phyloP scores from a whole-genome alignment of 1,284 basidiomycete species.

The Irpex sp. region DNA sequence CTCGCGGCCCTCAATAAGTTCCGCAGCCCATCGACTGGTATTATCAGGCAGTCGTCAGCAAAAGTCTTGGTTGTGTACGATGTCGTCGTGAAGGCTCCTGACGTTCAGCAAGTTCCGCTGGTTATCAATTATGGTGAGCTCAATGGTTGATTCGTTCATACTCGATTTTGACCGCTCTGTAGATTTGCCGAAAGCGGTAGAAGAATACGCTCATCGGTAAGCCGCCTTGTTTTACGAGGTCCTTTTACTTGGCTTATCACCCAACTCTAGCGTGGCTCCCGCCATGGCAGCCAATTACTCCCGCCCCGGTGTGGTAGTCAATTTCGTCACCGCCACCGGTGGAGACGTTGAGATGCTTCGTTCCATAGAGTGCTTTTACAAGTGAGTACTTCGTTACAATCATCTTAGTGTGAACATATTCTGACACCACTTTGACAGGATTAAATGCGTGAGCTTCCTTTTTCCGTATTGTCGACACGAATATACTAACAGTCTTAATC shows the following conservation, averaged over 20 bases:
- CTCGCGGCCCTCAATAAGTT: constrained; percentile 79
- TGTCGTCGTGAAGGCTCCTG: constrained; percentile 82
- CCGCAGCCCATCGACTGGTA: constrained; percentile 46
- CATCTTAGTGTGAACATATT: neutral
- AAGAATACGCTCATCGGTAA: constrained; percentile 91
- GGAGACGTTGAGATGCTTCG: constrained; percentile 97
- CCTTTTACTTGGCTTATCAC: constrained; percentile 7
- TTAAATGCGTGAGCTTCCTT: constrained; percentile 74
- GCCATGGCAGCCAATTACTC: constrained; percentile 76
- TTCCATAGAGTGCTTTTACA: constrained; percentile 96
- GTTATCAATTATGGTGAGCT: constrained; percentile 84
- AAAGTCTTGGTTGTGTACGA: constrained; percentile 89
- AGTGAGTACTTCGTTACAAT: constrained; percentile 38
- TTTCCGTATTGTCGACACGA: neutral
- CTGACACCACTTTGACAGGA: constrained; percentile 40
- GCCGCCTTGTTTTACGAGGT: constrained; percentile 14
- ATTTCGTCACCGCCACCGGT: constrained; percentile 94
- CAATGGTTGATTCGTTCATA: neutral
- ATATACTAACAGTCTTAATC: constrained; percentile 15
- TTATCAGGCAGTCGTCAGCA: constrained; percentile 55
- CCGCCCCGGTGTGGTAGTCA: constrained; percentile 85
- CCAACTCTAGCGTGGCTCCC: constrained; percentile 58
- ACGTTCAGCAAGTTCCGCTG: constrained; percentile 85
- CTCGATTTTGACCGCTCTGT: neutral
- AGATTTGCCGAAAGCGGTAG: constrained; percentile 93